Conservation (phyloP, 148 eudicot genomes). For the Limonium bicolor region DNA sequence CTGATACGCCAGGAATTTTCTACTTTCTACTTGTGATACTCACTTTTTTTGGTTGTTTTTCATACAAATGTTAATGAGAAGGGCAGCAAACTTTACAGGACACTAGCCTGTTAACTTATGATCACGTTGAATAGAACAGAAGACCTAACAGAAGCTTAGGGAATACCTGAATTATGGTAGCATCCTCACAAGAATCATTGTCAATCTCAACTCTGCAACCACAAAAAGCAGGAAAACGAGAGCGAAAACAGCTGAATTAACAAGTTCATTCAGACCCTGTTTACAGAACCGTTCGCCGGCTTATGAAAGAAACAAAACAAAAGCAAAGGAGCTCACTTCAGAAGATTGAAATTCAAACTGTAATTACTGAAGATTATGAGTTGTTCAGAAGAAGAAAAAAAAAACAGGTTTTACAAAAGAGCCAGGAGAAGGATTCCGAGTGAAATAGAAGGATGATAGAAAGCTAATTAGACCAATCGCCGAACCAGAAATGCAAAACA, state of each 20-base stretch:
- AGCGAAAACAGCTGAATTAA: neutral
- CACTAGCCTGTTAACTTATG: neutral
- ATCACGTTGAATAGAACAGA: neutral
- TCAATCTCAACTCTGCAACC: constrained; percentile 74
- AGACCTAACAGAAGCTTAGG: neutral
- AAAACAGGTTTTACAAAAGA: too few species aligned
- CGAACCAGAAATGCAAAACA: too few species aligned
- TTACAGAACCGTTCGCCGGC: too few species aligned
- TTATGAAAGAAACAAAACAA: neutral
- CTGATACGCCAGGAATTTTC: too few species aligned
- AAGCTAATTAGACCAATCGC: too few species aligned
- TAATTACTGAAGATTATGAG: neutral
- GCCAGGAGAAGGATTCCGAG: too few species aligned
- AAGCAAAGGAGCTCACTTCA: neutral
- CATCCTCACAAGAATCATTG: constrained; percentile 58
- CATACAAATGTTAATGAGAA: too few species aligned
- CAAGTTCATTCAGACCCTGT: too few species aligned
- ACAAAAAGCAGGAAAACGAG: constrained; percentile 1
- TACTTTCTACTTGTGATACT: neutral
- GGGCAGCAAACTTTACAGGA: too few species aligned
- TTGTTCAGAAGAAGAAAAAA: neutral
- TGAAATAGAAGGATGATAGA: neutral
- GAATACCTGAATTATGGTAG: constrained; percentile 72
- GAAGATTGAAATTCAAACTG: neutral
- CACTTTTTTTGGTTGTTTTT: too few species aligned